Base-by-base conservation (phyloP, 768 basidiomycete genomes). In the Daedalea quercina region DNA sequence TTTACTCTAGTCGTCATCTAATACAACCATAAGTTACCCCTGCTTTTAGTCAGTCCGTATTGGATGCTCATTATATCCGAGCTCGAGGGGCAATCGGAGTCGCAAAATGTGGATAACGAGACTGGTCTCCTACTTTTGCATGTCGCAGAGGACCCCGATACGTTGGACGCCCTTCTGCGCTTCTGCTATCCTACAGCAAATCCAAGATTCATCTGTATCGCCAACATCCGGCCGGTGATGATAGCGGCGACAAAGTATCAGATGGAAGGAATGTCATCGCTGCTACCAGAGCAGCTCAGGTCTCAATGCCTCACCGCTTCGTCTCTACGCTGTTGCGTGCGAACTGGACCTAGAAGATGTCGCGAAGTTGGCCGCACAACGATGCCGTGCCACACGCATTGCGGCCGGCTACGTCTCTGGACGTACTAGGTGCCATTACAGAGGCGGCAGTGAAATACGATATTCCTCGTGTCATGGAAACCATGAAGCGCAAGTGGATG, bases 241-340 rank as follows among this genome's bases (percentile, higher is more conserved):
- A 53, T 47, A 3, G 59, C 60, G 1, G 60, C 55, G 9, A 24
- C n/a, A 15, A 59, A 61, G 51, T 63, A 61, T 54, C 31, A 55
- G 4, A 59, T 61, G 52, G 50, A 55, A 4, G 53, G 51, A 15
- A 47, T 45, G 8, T 34, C 37, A 6, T 6, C 26, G 23, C 11
- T 48, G 3, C 20, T 42, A 26, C 33, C 50, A 44, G 33, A 42
- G 24, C 11, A 20, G 4, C 37, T 40, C 9, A 17, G 8, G 37
- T 17, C 19, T 15, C 19, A 15, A 17, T 3, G 20, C 3, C 35
- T 28, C 33, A 1, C 24, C 44, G 9, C 13, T 46, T 12, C 37
- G 24, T 4, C 31, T 52, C 1, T 60, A 52, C 44, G 56, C 55
- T 1, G 22, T 37, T 2, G 52, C 56, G 9, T 50, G 50, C 37